Evolutionary conservation across 176 grass and related monocot genomes (phyloP), one percentile per base, ranked within the genome.

Genomic region (Triticum turgidum): DNA sequence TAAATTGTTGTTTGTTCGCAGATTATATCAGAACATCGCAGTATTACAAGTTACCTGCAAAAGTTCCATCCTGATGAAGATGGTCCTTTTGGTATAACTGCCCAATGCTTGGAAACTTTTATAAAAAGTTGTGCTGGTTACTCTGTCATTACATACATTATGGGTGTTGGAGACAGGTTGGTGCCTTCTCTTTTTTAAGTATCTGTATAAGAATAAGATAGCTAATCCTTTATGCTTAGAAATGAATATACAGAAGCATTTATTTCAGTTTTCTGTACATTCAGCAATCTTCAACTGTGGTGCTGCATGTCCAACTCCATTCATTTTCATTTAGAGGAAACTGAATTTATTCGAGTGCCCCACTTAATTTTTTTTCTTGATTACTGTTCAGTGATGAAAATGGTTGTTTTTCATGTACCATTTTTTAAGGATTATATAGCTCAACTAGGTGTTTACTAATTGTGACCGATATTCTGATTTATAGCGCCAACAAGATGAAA

Each of bases 141-240:
- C 81, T 99, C 97, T 88, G 97, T 99, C 85, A 96, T 99, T 77
- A 99, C 97, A 75, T 99, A 96, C 82, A 94, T 99, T 88, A 73
- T 99, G 90, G 97, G 97, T 20, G 92, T 99, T 85, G 97, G 97
- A 67, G 97, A 99, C 88, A 96, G 97, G 97, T 96, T 66, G 21
- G 34, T 78, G 18, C 17, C 49, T 85, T 82, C 69, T 86, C 39
- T 35, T 70, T 70, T 72, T 71, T 25, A 59, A 69, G 42, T 44
- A 81, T 34, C 62, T 61, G 20, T 89, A 52, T 52, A 5, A 52
- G 61, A 45, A 74, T 85, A 8, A 54, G 61, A 45, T 80, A 59
- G 29, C 11, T 41, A 75, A 20, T n/a, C 22, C 44, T 74, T 3
- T 78, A 65, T 73, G 15, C 18, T 79, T 38, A 42, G 17, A 42